Evolutionary conservation across 768 basidiomycete species (phyloP), one percentile per base, ranked within the genome.

Genomic region (Guyanaporus albipodus): DNA sequence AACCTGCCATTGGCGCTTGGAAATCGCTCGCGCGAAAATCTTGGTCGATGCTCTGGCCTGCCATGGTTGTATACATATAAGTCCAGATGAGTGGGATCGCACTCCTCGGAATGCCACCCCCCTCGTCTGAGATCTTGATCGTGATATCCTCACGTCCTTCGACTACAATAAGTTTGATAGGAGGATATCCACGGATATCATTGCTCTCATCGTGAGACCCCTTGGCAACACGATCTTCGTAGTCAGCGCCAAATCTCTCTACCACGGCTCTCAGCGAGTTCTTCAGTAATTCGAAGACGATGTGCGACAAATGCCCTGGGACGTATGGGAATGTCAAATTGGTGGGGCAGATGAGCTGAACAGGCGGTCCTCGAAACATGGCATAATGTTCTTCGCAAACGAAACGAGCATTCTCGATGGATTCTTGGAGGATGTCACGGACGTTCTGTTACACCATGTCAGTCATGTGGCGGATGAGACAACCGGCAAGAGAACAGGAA

Each of bases 61-160:
- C 72, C 89, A 89, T 87, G 7, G 86, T 92, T 36, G 90, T 91
- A 57, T 91, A 91, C 91, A 97, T 96, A 66, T 94, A 98, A 52
- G 95, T 99, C 96, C 96, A 99, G 44, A 99, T 95, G 42, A 95
- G 76, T 11, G 93, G 91, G 18, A 97, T 85, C 0, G 89, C 91
- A 53, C 76, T 86, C 70, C 73, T 69, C 22, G 92, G 80, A 46
- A 99, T 97, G 0, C 95, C 60, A 6, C 95, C 95, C 6, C 95
- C 95, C 65, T 99, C 95, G 64, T 99, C 95, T 2, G 83, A 85
- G 54, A 98, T 96, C 78, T 99, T 99, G 77, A 99, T 91, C 9
- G 95, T 98, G 56, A 98, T 96, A 62, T 98, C 95, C 64, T 98
- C 95, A 53, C 85, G 89, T 14, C 95, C 94, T 62, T 96, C 94